These are phyloP conservation scores for Prunella vulgaris DNA, from an alignment of 257 asterid species.

Conservation along the genomic window DNA sequence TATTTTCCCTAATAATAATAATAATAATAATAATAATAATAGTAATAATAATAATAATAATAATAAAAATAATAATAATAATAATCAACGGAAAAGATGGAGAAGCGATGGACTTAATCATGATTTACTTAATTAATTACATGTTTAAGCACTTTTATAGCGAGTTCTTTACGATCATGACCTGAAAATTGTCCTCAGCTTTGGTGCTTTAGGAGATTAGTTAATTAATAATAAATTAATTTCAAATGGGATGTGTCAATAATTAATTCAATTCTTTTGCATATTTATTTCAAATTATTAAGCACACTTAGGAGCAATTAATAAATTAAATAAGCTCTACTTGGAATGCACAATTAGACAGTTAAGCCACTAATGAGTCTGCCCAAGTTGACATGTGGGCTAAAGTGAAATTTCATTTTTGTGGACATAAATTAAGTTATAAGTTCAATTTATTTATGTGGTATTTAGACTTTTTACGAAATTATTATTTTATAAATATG, in stretches of 20 bases:
- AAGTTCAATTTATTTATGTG: background rate
- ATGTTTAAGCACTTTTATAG: conserved; percentile 23
- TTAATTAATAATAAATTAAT: background rate
- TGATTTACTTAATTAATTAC: conserved; percentile 5
- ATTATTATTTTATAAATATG: background rate
- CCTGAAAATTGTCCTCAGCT: conserved; percentile 16
- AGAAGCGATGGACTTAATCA: conserved; percentile 17
- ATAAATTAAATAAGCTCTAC: background rate
- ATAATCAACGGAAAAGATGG: too few relatives aligned
- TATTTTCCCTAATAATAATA: too few relatives aligned
- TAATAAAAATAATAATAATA: too few relatives aligned
- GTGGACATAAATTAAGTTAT: background rate
- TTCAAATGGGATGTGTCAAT: background rate
- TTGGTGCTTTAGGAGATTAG: background rate
- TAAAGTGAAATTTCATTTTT: background rate
- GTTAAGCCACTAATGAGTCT: conserved; percentile 12
- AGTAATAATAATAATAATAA: too few relatives aligned
- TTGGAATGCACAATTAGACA: conserved; percentile 26
- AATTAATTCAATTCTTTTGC: background rate
- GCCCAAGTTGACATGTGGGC: conserved; percentile 30
- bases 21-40: too few relatives aligned
- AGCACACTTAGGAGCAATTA: background rate
- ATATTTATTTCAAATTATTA: background rate
- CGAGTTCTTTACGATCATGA: conserved; percentile 4
- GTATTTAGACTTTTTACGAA: background rate